Evolutionary conservation across 306 rosid species (phyloP), one percentile per base, ranked within the genome.

Genomic region (Vigna trinervia): DNA sequence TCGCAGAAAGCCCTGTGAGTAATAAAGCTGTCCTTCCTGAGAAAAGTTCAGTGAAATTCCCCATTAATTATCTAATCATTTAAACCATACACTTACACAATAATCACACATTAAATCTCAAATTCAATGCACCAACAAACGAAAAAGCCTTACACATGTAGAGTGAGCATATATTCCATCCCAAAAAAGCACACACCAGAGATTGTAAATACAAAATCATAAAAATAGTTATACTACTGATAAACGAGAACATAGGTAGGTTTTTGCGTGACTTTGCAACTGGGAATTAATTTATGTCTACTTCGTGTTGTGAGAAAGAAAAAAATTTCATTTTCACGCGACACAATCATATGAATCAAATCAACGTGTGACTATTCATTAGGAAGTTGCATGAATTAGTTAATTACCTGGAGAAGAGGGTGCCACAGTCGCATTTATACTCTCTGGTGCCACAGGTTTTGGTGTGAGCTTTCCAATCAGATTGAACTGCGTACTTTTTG

Each of bases 1-100:
- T 92, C 97, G n/a, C 97, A 92, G 82, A 92, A 92, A 5, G 97
- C 97, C 68, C 97, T 87, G 75, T 92, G 97, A 3, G 97, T 92
- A n/a, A 92, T 92, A 87, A 92, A 92, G 84, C 97, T 92, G 82
- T 92, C 97, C 75, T 92, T 92, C 93, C 97, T 92, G 87, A 66
- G 75, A 56, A 67, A 67, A 41, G 68, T 57, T 64, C 64, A 64
- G 69, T 10, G 22, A 45, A 78, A 34, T 36, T 62, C 71, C 72
- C 19, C 74, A 79, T 83, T 81, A 69, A 85, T 81, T 75, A 53
- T 51, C 61, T 72, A 77, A 78, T 83, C 81, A 85, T 79, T 70
- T 12, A 6, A 8, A 52, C 62, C 47, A 68, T 26, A 6, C 43
- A 38, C 45, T 39, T 50, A 2, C 46, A 26, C 78, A 47, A 23